A percentile compares a stretch with the other conserved stretches of the same genome.
These are phyloP conservation scores for Amylostereum areolatum DNA, from an alignment of 1,284 basidiomycete species.

Conservation along the genomic window DNA sequence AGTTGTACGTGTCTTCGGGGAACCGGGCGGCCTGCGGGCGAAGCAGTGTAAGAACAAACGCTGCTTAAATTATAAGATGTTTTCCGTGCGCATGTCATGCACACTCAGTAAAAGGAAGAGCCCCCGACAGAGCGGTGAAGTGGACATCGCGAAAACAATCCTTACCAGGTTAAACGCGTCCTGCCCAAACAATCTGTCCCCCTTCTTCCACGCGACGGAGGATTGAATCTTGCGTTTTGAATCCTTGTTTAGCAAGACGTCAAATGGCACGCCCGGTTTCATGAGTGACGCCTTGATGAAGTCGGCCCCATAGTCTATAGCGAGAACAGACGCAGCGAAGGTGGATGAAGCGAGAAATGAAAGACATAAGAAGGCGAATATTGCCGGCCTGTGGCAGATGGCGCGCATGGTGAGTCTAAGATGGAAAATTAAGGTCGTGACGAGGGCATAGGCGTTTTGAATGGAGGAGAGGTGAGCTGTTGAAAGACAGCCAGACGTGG, in stretches of 20 bases:
- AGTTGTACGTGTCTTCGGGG: conserved; percentile 84
- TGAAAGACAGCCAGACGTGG: conserved; percentile 1
- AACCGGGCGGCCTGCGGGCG: conserved; percentile 76
- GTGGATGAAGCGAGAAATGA: conserved; percentile 6
- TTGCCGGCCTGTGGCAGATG: conserved; percentile 6
- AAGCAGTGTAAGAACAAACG: neutral
- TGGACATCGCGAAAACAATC: conserved; percentile 13
- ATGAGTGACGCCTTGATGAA: conserved; percentile 95
- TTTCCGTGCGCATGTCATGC: too few species aligned
- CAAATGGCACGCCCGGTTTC: conserved; percentile 94
- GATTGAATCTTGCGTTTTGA: conserved; percentile 95
- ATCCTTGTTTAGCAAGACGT: conserved; percentile 94
- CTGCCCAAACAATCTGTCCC: conserved; percentile 83
- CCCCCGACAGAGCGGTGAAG: neutral
- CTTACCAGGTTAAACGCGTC: conserved; percentile 85
- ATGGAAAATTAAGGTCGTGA: conserved; percentile 3
- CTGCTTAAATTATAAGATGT: too few species aligned
- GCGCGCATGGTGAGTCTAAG: conserved; percentile 3
- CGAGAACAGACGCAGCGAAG: conserved; percentile 59
- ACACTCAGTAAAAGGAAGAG: neutral
- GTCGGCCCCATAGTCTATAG: conserved; percentile 95
- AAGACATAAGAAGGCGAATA: conserved; percentile 8
- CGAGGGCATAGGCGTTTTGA: conserved; percentile 4
- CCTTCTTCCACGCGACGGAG: conserved; percentile 82
- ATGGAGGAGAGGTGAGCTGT: neutral